phyloP scores from a whole-genome alignment of 352 stramenopile genomes.

The Pythium catenulatum region DNA sequence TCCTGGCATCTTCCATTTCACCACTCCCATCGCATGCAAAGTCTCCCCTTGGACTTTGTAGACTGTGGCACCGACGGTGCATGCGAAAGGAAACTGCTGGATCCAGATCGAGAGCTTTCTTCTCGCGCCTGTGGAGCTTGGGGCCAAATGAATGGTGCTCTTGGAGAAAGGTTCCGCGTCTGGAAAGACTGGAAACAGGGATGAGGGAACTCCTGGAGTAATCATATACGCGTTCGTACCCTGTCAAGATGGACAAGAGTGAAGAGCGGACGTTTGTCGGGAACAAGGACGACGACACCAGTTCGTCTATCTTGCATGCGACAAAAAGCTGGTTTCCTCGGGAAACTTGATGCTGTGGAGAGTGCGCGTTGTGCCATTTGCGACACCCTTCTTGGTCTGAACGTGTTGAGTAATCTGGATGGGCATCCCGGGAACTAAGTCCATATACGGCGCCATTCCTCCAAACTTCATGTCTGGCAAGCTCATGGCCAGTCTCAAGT shows the following conservation, averaged over 20 bases:
- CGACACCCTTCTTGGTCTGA: conserved; percentile 19
- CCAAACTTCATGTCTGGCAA: conserved; percentile 30
- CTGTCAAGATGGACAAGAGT: no score
- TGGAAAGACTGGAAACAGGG: conserved; percentile 25
- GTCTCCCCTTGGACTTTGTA: conserved; percentile 46
- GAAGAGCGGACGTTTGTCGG: no score
- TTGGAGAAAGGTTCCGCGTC: conserved; percentile 2
- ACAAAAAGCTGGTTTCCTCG: not conserved
- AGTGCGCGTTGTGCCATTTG: conserved; percentile 16
- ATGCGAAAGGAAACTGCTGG: conserved; percentile 38
- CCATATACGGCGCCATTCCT: conserved; percentile 22
- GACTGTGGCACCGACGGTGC: conserved; percentile 22
- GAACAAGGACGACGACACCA: no score
- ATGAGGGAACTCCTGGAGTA: not conserved
- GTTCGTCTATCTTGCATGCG: not conserved
- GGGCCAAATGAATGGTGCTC: not conserved
- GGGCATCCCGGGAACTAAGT: conserved; percentile 26
- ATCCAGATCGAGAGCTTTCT: not conserved
- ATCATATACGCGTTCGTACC: not conserved
- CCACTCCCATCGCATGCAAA: not conserved
- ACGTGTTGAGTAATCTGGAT: conserved; percentile 47
- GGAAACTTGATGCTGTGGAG: not conserved
- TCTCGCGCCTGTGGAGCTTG: not conserved
- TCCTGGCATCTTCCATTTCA: conserved; percentile 4
- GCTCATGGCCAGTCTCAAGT: conserved; percentile 1